Conservation (phyloP, 805 yeast genomes). For the Metschnikowia chrysomelidarum region DNA sequence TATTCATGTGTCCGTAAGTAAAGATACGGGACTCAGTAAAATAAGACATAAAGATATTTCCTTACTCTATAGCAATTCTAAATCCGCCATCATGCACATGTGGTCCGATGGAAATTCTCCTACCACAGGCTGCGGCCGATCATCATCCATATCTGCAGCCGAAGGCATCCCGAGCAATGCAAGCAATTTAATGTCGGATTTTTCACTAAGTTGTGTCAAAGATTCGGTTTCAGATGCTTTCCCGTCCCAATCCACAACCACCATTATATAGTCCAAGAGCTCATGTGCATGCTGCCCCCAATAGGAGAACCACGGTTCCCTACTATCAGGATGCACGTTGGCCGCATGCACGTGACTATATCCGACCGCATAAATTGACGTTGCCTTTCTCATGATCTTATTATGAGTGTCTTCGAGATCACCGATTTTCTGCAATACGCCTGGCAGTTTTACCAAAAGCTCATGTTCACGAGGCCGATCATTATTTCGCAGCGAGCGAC, state of each 20-base stretch:
- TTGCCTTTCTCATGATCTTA: constrained; percentile 1
- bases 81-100: constrained; percentile 10
- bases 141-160: constrained; percentile 2
- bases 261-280: constrained; percentile 8
- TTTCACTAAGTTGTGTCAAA: background rate
- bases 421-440: background rate
- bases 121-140: constrained; percentile 1
- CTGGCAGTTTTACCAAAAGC: constrained; percentile 1
- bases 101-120: constrained; percentile 11
- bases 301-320: constrained; percentile 6
- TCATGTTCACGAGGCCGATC: no score
- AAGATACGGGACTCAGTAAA: no score
- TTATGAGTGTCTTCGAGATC: constrained; percentile 7
- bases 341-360: constrained; percentile 1
- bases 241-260: constrained; percentile 7
- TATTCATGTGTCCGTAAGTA: no score
- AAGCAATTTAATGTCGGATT: constrained; percentile 2
- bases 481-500: no score
- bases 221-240: background rate
- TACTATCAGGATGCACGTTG: constrained; percentile 1
- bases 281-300: constrained; percentile 3
- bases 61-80: constrained; percentile 8
- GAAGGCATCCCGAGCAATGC: constrained; percentile 7
- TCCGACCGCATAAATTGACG: constrained; percentile 4
- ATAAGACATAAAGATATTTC: no score